Percentiles rank a stretch among this genome's conserved stretches.
Conservation (phyloP, 2,329 filamentous ascomycete species). For the Hymenoscyphus repandus region DNA sequence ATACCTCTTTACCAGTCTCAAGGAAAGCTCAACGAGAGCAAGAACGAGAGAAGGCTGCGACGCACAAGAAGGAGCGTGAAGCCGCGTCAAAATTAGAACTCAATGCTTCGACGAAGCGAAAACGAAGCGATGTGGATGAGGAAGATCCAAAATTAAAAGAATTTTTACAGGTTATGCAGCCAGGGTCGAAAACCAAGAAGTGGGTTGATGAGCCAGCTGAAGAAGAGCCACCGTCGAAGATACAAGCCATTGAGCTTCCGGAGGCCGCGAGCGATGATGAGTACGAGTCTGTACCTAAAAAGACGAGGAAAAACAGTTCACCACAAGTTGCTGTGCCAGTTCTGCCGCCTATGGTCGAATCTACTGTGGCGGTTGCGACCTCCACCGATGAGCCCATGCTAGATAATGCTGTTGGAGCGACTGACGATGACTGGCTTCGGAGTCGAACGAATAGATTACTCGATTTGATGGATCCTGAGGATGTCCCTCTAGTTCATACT, state of each 20-base stretch:
- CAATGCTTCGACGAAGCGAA: slow-evolving; percentile 54
- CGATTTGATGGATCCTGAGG: slow-evolving; percentile 63
- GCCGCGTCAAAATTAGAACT: slow-evolving; percentile 31
- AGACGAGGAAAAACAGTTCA: slow-evolving; percentile 36
- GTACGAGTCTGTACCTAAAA: slow-evolving; percentile 61
- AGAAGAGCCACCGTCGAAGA: slow-evolving; percentile 38
- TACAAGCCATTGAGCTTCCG: slow-evolving; percentile 37
- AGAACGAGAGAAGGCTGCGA: slow-evolving; percentile 26
- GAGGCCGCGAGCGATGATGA: slow-evolving; percentile 67
- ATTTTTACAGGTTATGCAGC: slow-evolving; percentile 78
- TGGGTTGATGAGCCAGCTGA: slow-evolving; percentile 49
- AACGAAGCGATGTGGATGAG: slow-evolving; percentile 52
- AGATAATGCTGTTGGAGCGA: slow-evolving; percentile 27
- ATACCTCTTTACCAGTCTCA: slow-evolving; percentile 34
- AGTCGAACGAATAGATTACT: slow-evolving; percentile 82
- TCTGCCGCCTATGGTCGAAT: slow-evolving; percentile 3
- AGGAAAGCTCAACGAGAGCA: slow-evolving; percentile 34
- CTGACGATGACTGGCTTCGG: slow-evolving; percentile 79
- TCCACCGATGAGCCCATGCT: slow-evolving; percentile 23
- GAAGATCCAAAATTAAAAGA: slow-evolving; percentile 79
- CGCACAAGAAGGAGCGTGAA: slow-evolving; percentile 17
- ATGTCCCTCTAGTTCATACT: slow-evolving; percentile 22
- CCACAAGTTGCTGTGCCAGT: slow-evolving; percentile 7
- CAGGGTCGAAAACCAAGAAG: slow-evolving; percentile 57
- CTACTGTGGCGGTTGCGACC: slow-evolving; percentile 4